Conservation (phyloP, 208 protist species). For the Phytomonas serpens region DNA sequence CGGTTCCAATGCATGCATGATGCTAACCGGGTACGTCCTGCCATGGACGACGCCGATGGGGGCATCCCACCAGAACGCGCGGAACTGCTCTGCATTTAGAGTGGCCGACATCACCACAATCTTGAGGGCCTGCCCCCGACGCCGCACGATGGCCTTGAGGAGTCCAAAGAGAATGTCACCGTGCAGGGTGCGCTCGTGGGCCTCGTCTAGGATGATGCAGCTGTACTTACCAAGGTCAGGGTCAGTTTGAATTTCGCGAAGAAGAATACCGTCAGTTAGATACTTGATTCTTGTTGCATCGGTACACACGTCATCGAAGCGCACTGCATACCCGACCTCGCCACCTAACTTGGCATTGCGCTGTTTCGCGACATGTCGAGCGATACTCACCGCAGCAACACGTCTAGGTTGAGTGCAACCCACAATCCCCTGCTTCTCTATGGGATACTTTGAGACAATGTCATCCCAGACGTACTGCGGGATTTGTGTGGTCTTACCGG, state of each 20-base stretch:
- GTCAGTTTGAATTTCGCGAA: conserved; percentile 94
- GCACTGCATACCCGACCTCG: conserved; percentile 91
- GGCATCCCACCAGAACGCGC: conserved; percentile 91
- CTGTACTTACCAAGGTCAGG: conserved; percentile 90
- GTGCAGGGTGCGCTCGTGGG: conserved; percentile 98
- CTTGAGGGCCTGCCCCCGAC: conserved; percentile 55
- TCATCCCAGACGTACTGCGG: conserved; percentile 92
- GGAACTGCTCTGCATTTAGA: conserved; percentile 93
- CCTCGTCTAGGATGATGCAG: conserved; percentile 99
- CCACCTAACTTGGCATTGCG: conserved; percentile 68
- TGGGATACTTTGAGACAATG: conserved; percentile 36
- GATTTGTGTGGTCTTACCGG: conserved; percentile 92
- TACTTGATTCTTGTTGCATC: conserved; percentile 89
- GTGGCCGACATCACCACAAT: conserved; percentile 97
- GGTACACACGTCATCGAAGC: conserved; percentile 92
- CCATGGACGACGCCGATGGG: conserved; percentile 90
- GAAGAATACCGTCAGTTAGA: conserved; percentile 96
- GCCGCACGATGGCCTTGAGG: conserved; percentile 74
- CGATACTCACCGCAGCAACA: conserved; percentile 95
- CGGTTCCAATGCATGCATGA: conserved; percentile 91
- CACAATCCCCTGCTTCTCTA: conserved; percentile 39
- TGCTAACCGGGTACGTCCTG: conserved; percentile 85
- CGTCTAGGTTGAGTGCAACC: conserved; percentile 95
- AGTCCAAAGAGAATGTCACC: conserved; percentile 90
- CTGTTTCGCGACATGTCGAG: conserved; percentile 90